phyloP scores from a whole-genome alignment of 2,329 filamentous ascomycete species.

The Colletotrichum spinosum region DNA sequence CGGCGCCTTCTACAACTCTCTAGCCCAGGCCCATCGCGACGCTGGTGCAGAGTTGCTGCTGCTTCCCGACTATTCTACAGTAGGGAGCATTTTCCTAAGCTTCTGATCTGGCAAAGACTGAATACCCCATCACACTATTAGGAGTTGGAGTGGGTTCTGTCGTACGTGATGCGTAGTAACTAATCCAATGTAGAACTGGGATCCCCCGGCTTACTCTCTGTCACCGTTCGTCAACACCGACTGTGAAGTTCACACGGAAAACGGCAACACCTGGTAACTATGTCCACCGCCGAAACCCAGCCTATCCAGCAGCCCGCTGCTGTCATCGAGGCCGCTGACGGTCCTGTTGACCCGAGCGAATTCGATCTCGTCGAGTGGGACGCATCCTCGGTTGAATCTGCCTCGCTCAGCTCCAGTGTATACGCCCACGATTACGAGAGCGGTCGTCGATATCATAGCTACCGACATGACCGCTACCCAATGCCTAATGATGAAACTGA shows the following conservation, averaged over 20 bases:
- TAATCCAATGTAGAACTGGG: background rate
- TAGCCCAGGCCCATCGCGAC: no score
- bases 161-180: background rate
- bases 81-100: no score
- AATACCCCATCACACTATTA: no score
- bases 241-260: background rate
- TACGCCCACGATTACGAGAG: slow-evolving; percentile 55
- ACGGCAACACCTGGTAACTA: background rate
- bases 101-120: no score
- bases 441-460: slow-evolving; percentile 56
- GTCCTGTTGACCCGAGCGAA: slow-evolving; percentile 22
- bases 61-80: no score
- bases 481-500: slow-evolving; percentile 60
- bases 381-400: slow-evolving; percentile 44
- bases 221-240: background rate
- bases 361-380: slow-evolving; percentile 39
- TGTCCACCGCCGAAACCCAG: slow-evolving; percentile 2
- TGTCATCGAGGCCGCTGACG: slow-evolving; percentile 6
- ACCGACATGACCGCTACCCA: slow-evolving; percentile 56
- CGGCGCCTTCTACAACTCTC: no score
- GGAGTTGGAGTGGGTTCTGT: no score
- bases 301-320: background rate
- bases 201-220: background rate
- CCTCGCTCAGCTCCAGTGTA: slow-evolving; percentile 48
- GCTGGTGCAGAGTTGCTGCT: no score